A percentile compares a stretch with the other conserved stretches of the same genome.
These are phyloP conservation scores for Decorospora gaudefroyi DNA, from an alignment of 2,329 filamentous ascomycete genomes.

Conservation along the genomic window DNA sequence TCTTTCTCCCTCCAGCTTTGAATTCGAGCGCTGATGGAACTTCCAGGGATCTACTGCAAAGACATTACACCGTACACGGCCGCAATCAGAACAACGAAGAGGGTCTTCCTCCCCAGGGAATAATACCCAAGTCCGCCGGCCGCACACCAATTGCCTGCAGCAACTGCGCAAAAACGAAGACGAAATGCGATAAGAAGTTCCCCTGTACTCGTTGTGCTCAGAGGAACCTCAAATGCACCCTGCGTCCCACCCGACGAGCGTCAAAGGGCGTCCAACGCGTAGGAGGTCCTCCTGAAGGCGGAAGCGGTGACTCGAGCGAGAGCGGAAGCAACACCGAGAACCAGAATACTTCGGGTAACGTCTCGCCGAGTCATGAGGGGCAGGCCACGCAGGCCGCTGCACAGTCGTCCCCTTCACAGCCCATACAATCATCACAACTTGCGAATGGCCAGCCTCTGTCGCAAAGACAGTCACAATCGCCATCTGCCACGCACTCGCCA, in stretches of 20 bases:
- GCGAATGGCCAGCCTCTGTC: constrained; percentile 23
- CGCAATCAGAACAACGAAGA: constrained; percentile 57
- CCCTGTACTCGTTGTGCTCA: constrained; percentile 59
- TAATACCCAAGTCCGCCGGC: constrained; percentile 58
- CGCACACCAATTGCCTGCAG: constrained; percentile 59
- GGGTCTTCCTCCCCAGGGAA: constrained; percentile 53
- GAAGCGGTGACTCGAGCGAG: constrained; percentile 44
- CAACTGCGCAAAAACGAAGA: constrained; percentile 60
- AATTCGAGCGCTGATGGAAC: constrained; percentile 18
- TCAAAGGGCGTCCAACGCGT: constrained; percentile 50
- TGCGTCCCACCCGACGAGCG: constrained; percentile 55
- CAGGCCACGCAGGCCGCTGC: constrained; percentile 30
- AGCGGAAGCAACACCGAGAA: constrained; percentile 38
- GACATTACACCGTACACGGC: constrained; percentile 59
- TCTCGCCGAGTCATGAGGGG: constrained; percentile 42
- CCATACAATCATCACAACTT: constrained; percentile 21
- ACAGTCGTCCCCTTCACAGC: constrained; percentile 30
- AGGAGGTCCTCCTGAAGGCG: constrained; percentile 28
- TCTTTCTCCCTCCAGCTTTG: background rate
- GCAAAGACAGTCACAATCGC: constrained; percentile 41
- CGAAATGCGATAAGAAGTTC: constrained; percentile 60
- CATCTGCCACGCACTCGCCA: constrained; percentile 38
- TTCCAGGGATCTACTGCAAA: constrained; percentile 56
- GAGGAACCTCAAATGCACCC: constrained; percentile 53
- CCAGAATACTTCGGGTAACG: constrained; percentile 39